Percentiles rank a stretch among this genome's conserved stretches.
These are phyloP conservation scores for Leishmania mexicana DNA, from an alignment of 208 protist species.

Conservation along the genomic window DNA sequence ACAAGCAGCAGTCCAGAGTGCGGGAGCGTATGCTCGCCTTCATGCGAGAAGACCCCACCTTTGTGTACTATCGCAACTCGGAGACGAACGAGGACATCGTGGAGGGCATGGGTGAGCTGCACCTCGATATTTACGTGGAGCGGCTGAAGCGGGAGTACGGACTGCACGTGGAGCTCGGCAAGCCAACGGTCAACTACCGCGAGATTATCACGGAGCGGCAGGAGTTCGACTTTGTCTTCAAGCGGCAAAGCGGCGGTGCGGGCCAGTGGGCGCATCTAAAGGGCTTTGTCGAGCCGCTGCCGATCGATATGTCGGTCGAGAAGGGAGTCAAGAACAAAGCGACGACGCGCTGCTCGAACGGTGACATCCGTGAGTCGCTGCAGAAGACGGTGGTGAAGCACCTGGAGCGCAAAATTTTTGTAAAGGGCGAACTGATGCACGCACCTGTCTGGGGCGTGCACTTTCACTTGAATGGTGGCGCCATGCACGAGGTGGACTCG, in stretches of 20 bases:
- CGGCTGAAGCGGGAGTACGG: constrained; percentile 95
- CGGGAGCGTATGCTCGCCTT: constrained; percentile 90
- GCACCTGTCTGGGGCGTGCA: constrained; percentile 96
- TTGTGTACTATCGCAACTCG: constrained; percentile 92
- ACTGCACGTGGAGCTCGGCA: constrained; percentile 90
- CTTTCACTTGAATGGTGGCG: constrained; percentile 96
- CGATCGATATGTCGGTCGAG: constrained; percentile 91
- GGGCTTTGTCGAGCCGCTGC: constrained; percentile 92
- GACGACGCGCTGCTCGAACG: constrained; percentile 93
- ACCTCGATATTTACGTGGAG: constrained; percentile 97
- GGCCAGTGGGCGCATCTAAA: constrained; percentile 98
- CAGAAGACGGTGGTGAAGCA: constrained; percentile 94
- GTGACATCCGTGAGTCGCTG: constrained; percentile 93
- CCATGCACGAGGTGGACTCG: constrained; percentile 98
- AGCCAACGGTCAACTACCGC: constrained; percentile 97
- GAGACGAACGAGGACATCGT: constrained; percentile 96
- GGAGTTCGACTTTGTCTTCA: constrained; percentile 98
- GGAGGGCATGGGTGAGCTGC: constrained; percentile 97
- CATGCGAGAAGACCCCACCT: constrained; percentile 97
- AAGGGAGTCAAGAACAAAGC: constrained; percentile 89
- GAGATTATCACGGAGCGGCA: constrained; percentile 91
- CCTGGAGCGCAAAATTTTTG: constrained; percentile 91
- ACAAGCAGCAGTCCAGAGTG: constrained; percentile 74
- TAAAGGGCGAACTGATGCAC: constrained; percentile 95
- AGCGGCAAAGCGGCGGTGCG: constrained; percentile 98